A percentile compares a stretch with the other conserved stretches of the same genome.
Conservation (phyloP, 176 grass and related monocot species). For the Pharus latifolius region DNA sequence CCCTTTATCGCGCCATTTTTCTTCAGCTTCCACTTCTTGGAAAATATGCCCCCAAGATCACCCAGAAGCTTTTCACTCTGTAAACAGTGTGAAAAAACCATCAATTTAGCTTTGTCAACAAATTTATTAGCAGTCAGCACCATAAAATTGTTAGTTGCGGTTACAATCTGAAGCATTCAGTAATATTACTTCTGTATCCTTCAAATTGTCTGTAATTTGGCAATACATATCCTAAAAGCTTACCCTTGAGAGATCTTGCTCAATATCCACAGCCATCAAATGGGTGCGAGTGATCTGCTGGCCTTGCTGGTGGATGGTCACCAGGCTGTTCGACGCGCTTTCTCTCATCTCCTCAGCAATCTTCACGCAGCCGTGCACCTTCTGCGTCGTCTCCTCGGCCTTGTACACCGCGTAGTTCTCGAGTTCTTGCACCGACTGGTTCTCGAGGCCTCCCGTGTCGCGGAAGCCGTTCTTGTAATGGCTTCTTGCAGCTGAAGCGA, state of each 20-base stretch:
- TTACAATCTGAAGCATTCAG: background rate
- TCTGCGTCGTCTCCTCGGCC: constrained; percentile 67
- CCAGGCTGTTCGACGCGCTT: constrained; percentile 61
- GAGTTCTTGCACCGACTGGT: constrained; percentile 65
- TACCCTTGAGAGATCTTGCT: constrained; percentile 84
- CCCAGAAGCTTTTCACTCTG: constrained; percentile 85
- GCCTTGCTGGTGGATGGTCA: constrained; percentile 81
- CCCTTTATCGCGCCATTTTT: constrained; percentile 56
- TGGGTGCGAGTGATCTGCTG: constrained; percentile 77
- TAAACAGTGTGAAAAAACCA: background rate
- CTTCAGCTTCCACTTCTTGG: constrained; percentile 77
- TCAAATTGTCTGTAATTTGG: background rate
- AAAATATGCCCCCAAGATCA: constrained; percentile 87
- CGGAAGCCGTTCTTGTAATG: constrained; percentile 71
- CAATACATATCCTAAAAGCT: no score
- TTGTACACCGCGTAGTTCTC: constrained; percentile 69
- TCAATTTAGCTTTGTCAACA: background rate
- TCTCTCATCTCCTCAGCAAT: constrained; percentile 86
- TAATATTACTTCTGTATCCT: background rate
- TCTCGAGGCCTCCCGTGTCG: constrained; percentile 54
- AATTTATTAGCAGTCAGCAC: background rate
- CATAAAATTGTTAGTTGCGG: background rate
- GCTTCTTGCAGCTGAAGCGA: background rate
- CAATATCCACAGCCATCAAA: constrained; percentile 68
- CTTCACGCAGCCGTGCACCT: constrained; percentile 42